Conservation (phyloP, 192 early-diverging fungal species). For the Coemansia sp. region DNA sequence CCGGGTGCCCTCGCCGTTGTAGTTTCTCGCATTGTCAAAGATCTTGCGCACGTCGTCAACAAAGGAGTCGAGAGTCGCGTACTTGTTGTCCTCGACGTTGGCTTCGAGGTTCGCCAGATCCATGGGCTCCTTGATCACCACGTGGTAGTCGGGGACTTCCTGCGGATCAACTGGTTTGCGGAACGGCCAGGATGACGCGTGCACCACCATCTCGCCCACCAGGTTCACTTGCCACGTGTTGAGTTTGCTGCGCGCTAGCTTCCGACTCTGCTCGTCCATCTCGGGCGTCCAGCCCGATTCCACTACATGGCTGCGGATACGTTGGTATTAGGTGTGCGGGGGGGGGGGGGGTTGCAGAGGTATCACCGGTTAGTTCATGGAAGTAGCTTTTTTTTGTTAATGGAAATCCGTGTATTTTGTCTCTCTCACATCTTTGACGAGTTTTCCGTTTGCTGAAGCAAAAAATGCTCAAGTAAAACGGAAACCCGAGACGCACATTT, state of each 20-base stretch:
- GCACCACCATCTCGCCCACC: slow-evolving; percentile 75
- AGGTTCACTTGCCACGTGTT: slow-evolving; percentile 65
- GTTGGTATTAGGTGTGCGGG: not conserved
- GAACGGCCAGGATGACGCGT: slow-evolving; percentile 91
- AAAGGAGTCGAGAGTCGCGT: slow-evolving; percentile 83
- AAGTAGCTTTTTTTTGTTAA: not conserved
- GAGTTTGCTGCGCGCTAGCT: slow-evolving; percentile 48
- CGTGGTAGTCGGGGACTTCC: slow-evolving; percentile 93
- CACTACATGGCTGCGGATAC: slow-evolving; percentile 18
- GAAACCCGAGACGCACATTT: not conserved
- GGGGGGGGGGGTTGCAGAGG: too few species aligned
- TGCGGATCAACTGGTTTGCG: slow-evolving; percentile 82
- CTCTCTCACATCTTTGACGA: too few species aligned
- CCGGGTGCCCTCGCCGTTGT: slow-evolving; percentile 85
- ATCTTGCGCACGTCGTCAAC: slow-evolving; percentile 84
- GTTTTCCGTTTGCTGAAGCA: too few species aligned
- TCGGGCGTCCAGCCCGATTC: slow-evolving; percentile 95
- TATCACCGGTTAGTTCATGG: not conserved
- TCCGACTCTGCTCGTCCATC: slow-evolving; percentile 65
- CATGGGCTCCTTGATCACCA: slow-evolving; percentile 97
- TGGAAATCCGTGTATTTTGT: too few species aligned
- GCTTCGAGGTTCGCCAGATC: slow-evolving; percentile 81
- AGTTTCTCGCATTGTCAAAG: slow-evolving; percentile 88
- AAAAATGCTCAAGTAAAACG: too few species aligned
- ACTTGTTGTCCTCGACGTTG: slow-evolving; percentile 85